Base-by-base conservation (phyloP, 306 rosid species). In the Glycine latifolia region DNA sequence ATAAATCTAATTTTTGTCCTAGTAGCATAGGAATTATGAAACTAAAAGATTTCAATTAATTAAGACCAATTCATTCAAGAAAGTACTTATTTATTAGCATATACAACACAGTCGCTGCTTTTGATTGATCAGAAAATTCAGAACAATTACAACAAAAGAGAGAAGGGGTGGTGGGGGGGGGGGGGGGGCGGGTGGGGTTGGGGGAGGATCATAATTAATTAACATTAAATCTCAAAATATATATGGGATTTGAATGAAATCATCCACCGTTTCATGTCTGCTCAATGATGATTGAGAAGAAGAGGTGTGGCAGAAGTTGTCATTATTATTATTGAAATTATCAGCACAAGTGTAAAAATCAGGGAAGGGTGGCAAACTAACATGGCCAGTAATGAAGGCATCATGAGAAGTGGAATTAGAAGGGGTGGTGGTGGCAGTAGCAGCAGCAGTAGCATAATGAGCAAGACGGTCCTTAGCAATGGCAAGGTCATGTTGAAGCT, bases 391-490 rank as follows among this genome's bases (percentile, higher is more conserved):
- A 26, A 26, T 1, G 31, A 26, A 26, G 47, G 70, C 10, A 62
- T 26, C 31, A 26, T 26, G 31, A 67, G 44, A 39, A 39, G 47
- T n/a, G 12, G 80, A 26, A 26, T 26, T 16, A 8, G 74, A 53
- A 83, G 77, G 10, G 4, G 75, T 6, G 10, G 85, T 3, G 2
- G 75, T 3, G 3, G 86, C 3, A 8, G 73, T 66, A 12, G 76
- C 56, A 4, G 78, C 61, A 50, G 87, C 15, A 43, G 76, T 26
- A 26, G 31, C 31, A 26, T 26, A 83, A 44, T 79, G 86, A 82
- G 97, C 92, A 4, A 95, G 97, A 52, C 97, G 95, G 14, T 95
- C 94, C 78, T 87, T 89, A 7, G 97, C 98, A 54, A 93, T 12
- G 16, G 94, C 93, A 13, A 91, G 83, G 39, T 95, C 99, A 15